A percentile compares a stretch with the other conserved stretches of the same genome.
These are phyloP conservation scores for Penicillium maclennaniae DNA, from an alignment of 495 filamentous ascomycete species.

Conservation along the genomic window DNA sequence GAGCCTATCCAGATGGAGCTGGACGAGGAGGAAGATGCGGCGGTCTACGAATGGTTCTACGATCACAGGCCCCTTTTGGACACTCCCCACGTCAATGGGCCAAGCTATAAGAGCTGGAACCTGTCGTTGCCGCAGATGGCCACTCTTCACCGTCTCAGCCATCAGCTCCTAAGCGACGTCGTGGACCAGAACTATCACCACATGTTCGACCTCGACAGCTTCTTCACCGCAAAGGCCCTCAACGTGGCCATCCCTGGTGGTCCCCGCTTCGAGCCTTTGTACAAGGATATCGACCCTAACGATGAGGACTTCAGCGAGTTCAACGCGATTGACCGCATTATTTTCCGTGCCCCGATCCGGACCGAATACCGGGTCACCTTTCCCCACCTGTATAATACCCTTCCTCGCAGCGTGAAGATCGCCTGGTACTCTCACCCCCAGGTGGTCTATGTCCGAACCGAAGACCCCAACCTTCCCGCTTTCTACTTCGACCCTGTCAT, in stretches of 20 bases:
- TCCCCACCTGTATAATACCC: constrained; percentile 93
- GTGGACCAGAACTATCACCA: constrained; percentile 97
- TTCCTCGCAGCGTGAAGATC: constrained; percentile 89
- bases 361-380: constrained; percentile 95
- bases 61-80: constrained; percentile 90
- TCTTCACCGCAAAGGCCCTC: constrained; percentile 93
- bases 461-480: constrained; percentile 85
- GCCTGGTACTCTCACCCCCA: constrained; percentile 94
- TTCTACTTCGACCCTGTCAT: constrained; percentile 98
- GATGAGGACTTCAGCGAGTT: constrained; percentile 99
- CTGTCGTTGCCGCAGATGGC: constrained; percentile 94
- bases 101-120: constrained; percentile 97
- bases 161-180: constrained; percentile 85
- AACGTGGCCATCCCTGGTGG: constrained; percentile 97
- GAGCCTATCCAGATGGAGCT: constrained; percentile 99
- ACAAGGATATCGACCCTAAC: constrained; percentile 98
- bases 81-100: constrained; percentile 91
- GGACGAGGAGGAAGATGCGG: constrained; percentile 88
- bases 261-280: constrained; percentile 94
- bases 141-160: constrained; percentile 85
- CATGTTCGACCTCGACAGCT: constrained; percentile 95
- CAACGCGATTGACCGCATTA: constrained; percentile 99
- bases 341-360: constrained; percentile 92
- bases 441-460: constrained; percentile 82
- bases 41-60: constrained; percentile 96